These are phyloP conservation scores for Spathaspora hagerdaliae DNA, from an alignment of 805 yeast genomes.

Conservation along the genomic window DNA sequence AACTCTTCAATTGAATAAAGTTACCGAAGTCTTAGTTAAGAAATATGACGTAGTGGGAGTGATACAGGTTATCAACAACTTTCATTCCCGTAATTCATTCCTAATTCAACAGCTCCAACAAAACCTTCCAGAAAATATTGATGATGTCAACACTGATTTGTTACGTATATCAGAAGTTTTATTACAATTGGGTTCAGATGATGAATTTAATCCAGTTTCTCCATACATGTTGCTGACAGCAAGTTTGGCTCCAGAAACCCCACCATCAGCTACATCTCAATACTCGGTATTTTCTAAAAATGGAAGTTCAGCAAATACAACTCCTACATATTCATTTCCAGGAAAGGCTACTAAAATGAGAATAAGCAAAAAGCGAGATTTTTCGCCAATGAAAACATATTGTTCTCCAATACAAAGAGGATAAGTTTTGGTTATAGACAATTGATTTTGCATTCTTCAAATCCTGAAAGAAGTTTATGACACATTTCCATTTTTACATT, in stretches of 20 bases:
- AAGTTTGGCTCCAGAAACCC: slow-evolving; percentile 25
- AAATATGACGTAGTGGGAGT: slow-evolving; percentile 53
- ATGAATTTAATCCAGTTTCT: background rate
- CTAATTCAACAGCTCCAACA: slow-evolving; percentile 18
- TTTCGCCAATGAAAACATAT: background rate
- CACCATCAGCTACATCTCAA: slow-evolving; percentile 42
- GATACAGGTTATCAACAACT: slow-evolving; percentile 38
- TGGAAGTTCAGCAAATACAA: slow-evolving; percentile 14
- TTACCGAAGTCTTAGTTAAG: slow-evolving; percentile 49
- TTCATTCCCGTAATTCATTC: slow-evolving; percentile 11
- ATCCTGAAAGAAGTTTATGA: too few species aligned
- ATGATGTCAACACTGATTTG: slow-evolving; percentile 14
- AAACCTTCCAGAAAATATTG: slow-evolving; percentile 10
- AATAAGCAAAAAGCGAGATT: slow-evolving; percentile 3
- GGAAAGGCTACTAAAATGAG: slow-evolving; percentile 4
- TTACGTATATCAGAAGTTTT: slow-evolving; percentile 21
- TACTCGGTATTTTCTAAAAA: slow-evolving; percentile 33
- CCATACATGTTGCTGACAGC: background rate
- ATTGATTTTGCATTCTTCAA: too few species aligned
- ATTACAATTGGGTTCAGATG: slow-evolving; percentile 15
- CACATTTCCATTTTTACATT: too few species aligned
- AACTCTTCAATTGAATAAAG: slow-evolving; percentile 38
- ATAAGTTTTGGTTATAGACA: too few species aligned
- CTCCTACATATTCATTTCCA: slow-evolving; percentile 18
- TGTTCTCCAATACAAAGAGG: background rate